Conservation (phyloP, 345 rosid genomes). For the Gossypium arboreum region DNA sequence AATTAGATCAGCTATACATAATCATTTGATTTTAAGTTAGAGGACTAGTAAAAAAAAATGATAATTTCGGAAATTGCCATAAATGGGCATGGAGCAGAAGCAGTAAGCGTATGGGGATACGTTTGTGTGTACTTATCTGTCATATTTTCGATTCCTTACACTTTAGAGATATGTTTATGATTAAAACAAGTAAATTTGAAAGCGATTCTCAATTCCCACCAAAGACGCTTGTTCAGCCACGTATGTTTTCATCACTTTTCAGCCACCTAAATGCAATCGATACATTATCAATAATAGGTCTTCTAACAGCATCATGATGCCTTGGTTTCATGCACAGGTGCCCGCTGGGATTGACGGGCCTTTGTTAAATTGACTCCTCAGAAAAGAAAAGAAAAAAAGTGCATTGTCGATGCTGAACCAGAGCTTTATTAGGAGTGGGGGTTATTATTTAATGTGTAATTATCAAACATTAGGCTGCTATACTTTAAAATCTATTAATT, state of each 20-base stretch:
- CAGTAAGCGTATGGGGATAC: neutral
- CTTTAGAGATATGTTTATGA: neutral
- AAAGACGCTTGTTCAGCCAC: slow-evolving; percentile 1
- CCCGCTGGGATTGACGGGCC: neutral
- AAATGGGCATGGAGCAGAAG: neutral
- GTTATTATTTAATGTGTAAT: neutral
- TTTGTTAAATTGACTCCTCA: neutral
- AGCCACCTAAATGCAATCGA: neutral
- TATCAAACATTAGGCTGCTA: neutral
- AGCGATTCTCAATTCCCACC: neutral
- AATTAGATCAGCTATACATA: neutral
- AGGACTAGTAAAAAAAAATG: neutral
- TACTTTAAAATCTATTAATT: neutral
- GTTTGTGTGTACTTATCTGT: neutral
- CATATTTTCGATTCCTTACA: neutral
- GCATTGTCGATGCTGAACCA: neutral
- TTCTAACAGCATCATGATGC: neutral
- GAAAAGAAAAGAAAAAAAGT: neutral
- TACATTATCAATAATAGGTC: neutral
- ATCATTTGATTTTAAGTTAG: neutral
- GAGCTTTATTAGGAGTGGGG: neutral
- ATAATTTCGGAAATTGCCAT: neutral
- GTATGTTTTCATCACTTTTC: slow-evolving; percentile 6
- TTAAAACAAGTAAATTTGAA: slow-evolving; percentile 2
- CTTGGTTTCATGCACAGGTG: neutral